Conservation (phyloP, 805 yeast genomes). For the Barnettozyma siamensis region DNA sequence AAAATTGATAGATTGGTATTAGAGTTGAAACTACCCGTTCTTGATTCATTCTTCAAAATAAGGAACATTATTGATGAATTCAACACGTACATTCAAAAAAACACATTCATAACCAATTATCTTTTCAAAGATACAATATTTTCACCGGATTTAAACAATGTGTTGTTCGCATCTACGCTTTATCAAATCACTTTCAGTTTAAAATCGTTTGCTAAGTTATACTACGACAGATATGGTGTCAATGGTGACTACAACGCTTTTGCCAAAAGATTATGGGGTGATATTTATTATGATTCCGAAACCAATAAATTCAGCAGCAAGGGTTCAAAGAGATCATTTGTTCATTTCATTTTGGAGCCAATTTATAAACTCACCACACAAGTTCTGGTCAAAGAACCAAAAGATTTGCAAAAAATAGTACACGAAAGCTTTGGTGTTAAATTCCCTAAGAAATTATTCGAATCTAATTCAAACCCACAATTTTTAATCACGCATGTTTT, state of each 20-base stretch:
- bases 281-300: constrained; percentile 42
- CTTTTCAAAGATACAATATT: constrained; percentile 19
- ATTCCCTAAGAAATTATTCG: constrained; percentile 30
- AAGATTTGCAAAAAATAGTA: constrained; percentile 39
- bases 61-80: constrained; percentile 54
- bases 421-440: constrained; percentile 41
- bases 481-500: constrained; percentile 52
- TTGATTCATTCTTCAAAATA: constrained; percentile 67
- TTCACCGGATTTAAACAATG: constrained; percentile 65
- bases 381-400: constrained; percentile 47
- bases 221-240: constrained; percentile 30
- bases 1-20: constrained; percentile 82
- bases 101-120: constrained; percentile 24
- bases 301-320: constrained; percentile 39
- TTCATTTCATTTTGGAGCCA: constrained; percentile 73
- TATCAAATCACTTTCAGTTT: constrained; percentile 62
- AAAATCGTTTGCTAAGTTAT: constrained; percentile 53
- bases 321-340: constrained; percentile 25
- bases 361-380: constrained; percentile 67
- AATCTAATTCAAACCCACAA: constrained; percentile 49
- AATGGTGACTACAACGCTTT: constrained; percentile 36
- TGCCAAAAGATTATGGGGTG: constrained; percentile 70
- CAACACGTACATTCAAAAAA: constrained; percentile 44
- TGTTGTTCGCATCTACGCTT: constrained; percentile 67
- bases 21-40: constrained; percentile 71